A percentile compares a stretch with the other conserved stretches of the same genome.
These are phyloP conservation scores for Dictyostelium brefeldianum DNA, from an alignment of 78 protist genomes.

Conservation along the genomic window DNA sequence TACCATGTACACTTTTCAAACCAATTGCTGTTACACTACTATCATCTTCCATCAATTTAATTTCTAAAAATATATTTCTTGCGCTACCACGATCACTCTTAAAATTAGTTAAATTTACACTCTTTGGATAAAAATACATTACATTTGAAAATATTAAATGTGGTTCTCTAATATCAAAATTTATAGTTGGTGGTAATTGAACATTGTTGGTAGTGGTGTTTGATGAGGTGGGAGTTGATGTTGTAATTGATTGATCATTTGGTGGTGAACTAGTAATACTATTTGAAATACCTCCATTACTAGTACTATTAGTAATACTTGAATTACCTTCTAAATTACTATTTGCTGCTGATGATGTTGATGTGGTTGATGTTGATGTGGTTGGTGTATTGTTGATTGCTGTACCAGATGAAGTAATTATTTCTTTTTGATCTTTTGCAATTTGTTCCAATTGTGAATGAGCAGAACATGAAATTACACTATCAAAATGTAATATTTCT, in stretches of 20 bases:
- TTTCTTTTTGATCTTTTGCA: not conserved
- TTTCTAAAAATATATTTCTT: slow-evolving; percentile 70
- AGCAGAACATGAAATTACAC: not conserved
- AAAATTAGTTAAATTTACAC: slow-evolving; percentile 55
- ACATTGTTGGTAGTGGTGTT: no score
- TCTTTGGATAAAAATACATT: slow-evolving; percentile 69
- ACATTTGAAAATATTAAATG: slow-evolving; percentile 34
- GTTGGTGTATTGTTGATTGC: not conserved
- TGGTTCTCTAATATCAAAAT: slow-evolving; percentile 7
- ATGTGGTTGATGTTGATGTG: not conserved
- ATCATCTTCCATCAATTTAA: slow-evolving; percentile 70
- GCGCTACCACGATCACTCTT: slow-evolving; percentile 63
- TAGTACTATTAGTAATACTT: not conserved
- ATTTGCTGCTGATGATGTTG: not conserved
- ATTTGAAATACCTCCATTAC: not conserved
- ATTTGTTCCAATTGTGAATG: not conserved
- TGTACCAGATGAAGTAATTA: not conserved
- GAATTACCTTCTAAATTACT: not conserved
- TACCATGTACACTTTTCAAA: slow-evolving; percentile 20
- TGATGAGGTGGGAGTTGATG: not conserved
- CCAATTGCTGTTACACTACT: slow-evolving; percentile 38
- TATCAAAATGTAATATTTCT: slow-evolving; percentile 17
- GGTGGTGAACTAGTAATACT: not conserved
- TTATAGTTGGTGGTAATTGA: not conserved
- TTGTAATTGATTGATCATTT: not conserved